Conservation (phyloP, 805 yeast species). For the Lachancea sp. region DNA sequence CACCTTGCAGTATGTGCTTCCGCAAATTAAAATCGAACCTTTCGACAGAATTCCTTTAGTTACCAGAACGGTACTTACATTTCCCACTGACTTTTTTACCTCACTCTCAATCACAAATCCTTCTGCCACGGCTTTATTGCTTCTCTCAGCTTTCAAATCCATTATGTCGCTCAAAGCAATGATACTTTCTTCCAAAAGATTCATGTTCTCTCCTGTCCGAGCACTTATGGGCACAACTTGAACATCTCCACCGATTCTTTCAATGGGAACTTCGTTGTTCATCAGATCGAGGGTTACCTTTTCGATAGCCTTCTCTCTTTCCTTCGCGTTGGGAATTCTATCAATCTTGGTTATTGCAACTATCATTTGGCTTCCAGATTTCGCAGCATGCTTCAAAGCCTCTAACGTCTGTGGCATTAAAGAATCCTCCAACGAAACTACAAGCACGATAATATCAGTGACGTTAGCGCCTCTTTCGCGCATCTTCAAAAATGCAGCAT, state of each 20-base stretch:
- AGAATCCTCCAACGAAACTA: conserved; percentile 95
- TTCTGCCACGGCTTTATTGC: conserved; percentile 45
- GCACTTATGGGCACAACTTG: conserved; percentile 87
- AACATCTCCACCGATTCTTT: conserved; percentile 91
- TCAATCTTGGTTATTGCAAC: conserved; percentile 94
- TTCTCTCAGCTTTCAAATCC: conserved; percentile 60
- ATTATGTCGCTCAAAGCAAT: conserved; percentile 76
- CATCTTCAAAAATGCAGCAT: conserved; percentile 94
- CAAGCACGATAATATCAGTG: conserved; percentile 87
- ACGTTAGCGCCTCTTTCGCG: conserved; percentile 92
- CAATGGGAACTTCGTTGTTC: conserved; percentile 71
- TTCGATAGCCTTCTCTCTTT: conserved; percentile 57
- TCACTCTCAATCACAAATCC: conserved; percentile 90
- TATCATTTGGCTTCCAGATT: conserved; percentile 45
- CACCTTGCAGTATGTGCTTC: conserved; percentile 80
- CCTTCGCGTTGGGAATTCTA: conserved; percentile 38
- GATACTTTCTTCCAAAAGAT: conserved; percentile 81
- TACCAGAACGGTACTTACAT: conserved; percentile 77
- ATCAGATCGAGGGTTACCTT: conserved; percentile 75
- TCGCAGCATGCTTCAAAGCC: conserved; percentile 87
- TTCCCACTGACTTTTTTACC: conserved; percentile 75
- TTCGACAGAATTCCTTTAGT: conserved; percentile 67
- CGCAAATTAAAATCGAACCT: conserved; percentile 78
- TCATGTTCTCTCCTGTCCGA: conserved; percentile 84
- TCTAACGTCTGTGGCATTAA: conserved; percentile 97